Conservation (phyloP, 2,329 filamentous ascomycete genomes). For the Neospermospora avenae region DNA sequence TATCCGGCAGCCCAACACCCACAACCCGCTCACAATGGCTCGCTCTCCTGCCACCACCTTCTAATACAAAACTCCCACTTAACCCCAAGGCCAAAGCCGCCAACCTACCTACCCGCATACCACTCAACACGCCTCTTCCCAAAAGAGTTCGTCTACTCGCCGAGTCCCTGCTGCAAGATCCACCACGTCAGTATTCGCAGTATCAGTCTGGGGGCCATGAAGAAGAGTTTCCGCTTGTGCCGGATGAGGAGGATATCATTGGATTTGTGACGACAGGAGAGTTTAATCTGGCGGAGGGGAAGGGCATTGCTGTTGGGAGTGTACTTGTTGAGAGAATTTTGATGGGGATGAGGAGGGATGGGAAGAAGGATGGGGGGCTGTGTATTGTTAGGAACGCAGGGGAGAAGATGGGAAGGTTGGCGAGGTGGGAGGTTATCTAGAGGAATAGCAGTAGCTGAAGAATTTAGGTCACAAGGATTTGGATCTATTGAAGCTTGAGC, state of each 20-base stretch:
- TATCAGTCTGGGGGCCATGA: constrained; percentile 37
- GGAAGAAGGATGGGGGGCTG: constrained; percentile 45
- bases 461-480: neutral
- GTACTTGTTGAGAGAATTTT: constrained; percentile 59
- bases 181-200: constrained; percentile 40
- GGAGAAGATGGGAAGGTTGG: constrained; percentile 74
- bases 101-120: constrained; percentile 18
- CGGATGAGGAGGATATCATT: constrained; percentile 70
- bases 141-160: constrained; percentile 42
- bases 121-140: constrained; percentile 32
- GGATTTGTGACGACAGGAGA: constrained; percentile 89
- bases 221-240: constrained; percentile 62
- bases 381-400: constrained; percentile 85
- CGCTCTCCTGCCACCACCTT: constrained; percentile 43
- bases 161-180: constrained; percentile 46
- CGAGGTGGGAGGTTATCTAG: constrained; percentile 60
- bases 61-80: constrained; percentile 25
- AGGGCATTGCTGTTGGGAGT: constrained; percentile 71
- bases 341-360: constrained; percentile 35
- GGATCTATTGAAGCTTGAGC: neutral
- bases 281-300: constrained; percentile 74
- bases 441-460: neutral
- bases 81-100: constrained; percentile 25
- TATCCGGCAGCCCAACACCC: constrained; percentile 18
- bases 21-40: constrained; percentile 71